Conservation (phyloP, 2,329 filamentous ascomycete species). For the Venturia aucupariae region DNA sequence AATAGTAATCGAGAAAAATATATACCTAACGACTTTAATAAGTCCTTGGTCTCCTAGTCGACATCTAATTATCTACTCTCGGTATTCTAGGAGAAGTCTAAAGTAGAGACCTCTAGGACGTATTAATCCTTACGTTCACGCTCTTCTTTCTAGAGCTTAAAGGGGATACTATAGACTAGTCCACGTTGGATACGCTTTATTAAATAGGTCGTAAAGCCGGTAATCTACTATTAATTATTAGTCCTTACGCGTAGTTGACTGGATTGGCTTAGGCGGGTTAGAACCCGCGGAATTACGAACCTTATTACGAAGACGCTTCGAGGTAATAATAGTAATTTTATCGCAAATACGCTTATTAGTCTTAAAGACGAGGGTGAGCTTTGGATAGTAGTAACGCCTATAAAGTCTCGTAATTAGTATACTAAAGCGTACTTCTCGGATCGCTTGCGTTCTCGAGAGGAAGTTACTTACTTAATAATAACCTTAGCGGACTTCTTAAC, state of each 20-base stretch:
- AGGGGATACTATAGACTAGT: slow-evolving; percentile 98
- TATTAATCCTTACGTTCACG: slow-evolving; percentile 99
- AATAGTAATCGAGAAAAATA: slow-evolving; percentile 35
- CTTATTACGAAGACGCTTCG: slow-evolving; percentile 99
- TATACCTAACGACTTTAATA: slow-evolving; percentile 98
- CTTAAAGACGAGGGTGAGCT: slow-evolving; percentile 98
- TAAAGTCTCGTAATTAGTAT: not conserved
- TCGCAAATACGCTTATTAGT: slow-evolving; percentile 99
- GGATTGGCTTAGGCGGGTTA: no score
- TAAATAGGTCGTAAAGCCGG: slow-evolving; percentile 86
- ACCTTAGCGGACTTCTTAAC: slow-evolving; percentile 93
- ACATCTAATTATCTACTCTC: slow-evolving; percentile 92
- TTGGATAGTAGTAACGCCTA: slow-evolving; percentile 56
- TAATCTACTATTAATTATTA: slow-evolving; percentile 52
- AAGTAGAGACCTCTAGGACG: slow-evolving; percentile 95
- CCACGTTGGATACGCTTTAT: slow-evolving; percentile 99
- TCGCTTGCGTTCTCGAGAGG: slow-evolving; percentile 31
- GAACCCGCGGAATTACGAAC: slow-evolving; percentile 36
- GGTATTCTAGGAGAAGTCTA: slow-evolving; percentile 92
- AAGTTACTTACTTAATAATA: slow-evolving; percentile 87
- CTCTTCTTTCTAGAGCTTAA: slow-evolving; percentile 99
- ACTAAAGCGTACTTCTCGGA: not conserved
- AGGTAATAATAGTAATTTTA: slow-evolving; percentile 99
- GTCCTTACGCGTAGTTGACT: not conserved
- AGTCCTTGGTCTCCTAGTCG: slow-evolving; percentile 96